Evolutionary conservation across 805 yeast species (phyloP).

Genomic region (Teunomyces tritomae): DNA sequence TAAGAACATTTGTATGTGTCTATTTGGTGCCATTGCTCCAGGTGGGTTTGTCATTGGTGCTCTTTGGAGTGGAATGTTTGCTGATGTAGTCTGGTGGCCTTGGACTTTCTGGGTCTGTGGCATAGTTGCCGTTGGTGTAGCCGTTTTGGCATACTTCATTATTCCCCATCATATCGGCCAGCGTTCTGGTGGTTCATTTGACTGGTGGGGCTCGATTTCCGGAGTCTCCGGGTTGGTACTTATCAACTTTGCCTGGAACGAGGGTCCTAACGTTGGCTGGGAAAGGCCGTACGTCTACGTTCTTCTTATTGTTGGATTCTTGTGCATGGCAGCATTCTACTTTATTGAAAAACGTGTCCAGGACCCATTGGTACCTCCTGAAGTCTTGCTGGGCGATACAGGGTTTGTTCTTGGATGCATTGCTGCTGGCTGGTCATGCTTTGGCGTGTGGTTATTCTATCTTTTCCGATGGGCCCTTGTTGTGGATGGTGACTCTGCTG

Average conservation of each 20-base stretch:
- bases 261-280: conserved; percentile 21
- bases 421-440: conserved; percentile 19
- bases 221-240: conserved; percentile 16
- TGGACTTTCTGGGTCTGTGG: conserved; percentile 32
- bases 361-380: conserved; percentile 15
- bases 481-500: conserved; percentile 10
- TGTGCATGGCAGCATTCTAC: conserved; percentile 11
- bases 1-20: conserved; percentile 22
- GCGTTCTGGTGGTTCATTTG: conserved; percentile 17
- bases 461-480: conserved; percentile 12
- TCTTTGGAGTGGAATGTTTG: conserved; percentile 23
- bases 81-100: conserved; percentile 33
- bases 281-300: conserved; percentile 16
- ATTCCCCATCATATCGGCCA: conserved; percentile 29
- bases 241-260: conserved; percentile 19
- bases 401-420: conserved; percentile 17
- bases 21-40: conserved; percentile 37
- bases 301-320: conserved; percentile 15
- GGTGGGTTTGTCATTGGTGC: conserved; percentile 31
- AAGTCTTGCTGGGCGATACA: conserved; percentile 12
- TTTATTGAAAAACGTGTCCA: conserved; percentile 7
- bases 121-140: conserved; percentile 16
- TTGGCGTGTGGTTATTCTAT: conserved; percentile 18
- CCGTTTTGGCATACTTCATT: conserved; percentile 18
- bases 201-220: conserved; percentile 21